phyloP scores from a whole-genome alignment of 2,329 filamentous ascomycete species.

The Fusarium luffae region DNA sequence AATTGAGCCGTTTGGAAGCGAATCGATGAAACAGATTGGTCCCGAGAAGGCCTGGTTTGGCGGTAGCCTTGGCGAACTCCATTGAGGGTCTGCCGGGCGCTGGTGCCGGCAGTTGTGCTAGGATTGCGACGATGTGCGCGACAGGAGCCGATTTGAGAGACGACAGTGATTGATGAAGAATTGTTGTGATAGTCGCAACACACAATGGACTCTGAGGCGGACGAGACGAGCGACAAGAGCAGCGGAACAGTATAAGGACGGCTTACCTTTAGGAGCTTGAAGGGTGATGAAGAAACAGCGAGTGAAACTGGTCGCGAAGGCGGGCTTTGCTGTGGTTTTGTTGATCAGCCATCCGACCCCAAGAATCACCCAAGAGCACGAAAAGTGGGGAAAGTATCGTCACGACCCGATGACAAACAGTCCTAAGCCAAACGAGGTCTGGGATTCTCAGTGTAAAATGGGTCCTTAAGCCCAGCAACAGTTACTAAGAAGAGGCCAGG shows the following conservation, averaged over 20 bases:
- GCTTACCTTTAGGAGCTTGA: slow-evolving; percentile 46
- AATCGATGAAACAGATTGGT: slow-evolving; percentile 6
- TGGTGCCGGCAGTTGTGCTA: slow-evolving; percentile 14
- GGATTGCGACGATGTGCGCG: slow-evolving; percentile 27
- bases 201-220: slow-evolving; percentile 9
- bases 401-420: slow-evolving; percentile 42
- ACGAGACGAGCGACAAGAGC: slow-evolving; percentile 5
- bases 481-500: slow-evolving; percentile 20
- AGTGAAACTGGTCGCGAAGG: slow-evolving; percentile 43
- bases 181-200: slow-evolving; percentile 21
- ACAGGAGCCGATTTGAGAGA: slow-evolving; percentile 20
- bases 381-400: slow-evolving; percentile 45
- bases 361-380: slow-evolving; percentile 41
- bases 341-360: slow-evolving; percentile 45
- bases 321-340: slow-evolving; percentile 47
- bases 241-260: slow-evolving; percentile 9
- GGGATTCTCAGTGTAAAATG: slow-evolving; percentile 23
- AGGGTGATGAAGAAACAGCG: slow-evolving; percentile 48
- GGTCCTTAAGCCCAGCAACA: slow-evolving; percentile 22
- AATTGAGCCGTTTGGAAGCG: slow-evolving; percentile 19
- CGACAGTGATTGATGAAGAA: slow-evolving; percentile 17
- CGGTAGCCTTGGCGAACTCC: slow-evolving; percentile 27
- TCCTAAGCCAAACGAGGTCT: slow-evolving; percentile 26
- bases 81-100: slow-evolving; percentile 12
- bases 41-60: neutral